Percentiles rank a stretch among this genome's conserved stretches.
phyloP scores from a whole-genome alignment of 2,329 filamentous ascomycete genomes.

The Aurifilum marmelostoma region DNA sequence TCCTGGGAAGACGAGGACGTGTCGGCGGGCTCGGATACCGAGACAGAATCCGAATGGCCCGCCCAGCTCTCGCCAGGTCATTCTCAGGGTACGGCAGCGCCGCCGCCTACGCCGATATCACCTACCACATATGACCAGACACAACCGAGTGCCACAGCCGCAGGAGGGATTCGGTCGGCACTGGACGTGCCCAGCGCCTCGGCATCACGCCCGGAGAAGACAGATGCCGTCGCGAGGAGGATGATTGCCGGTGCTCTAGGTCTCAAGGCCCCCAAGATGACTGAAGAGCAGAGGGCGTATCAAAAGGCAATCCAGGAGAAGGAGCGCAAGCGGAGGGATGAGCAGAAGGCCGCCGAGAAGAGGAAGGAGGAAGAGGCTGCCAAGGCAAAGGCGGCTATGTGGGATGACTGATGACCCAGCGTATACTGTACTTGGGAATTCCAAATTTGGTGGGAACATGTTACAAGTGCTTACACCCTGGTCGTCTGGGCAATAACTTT shows the following conservation, averaged over 20 bases:
- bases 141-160: conserved; percentile 17
- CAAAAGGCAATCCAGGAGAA: conserved; percentile 81
- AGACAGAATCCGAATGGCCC: conserved; percentile 36
- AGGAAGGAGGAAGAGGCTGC: conserved; percentile 67
- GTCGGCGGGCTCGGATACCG: conserved; percentile 47
- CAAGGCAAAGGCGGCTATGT: conserved; percentile 79
- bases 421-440: not conserved
- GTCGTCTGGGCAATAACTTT: not conserved
- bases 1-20: conserved; percentile 77
- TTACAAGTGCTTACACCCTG: not conserved
- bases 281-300: conserved; percentile 86
- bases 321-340: conserved; percentile 76
- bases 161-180: conserved; percentile 13
- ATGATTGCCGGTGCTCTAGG: conserved; percentile 91
- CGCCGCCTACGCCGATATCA: conserved; percentile 70
- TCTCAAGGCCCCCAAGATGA: conserved; percentile 76
- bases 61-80: conserved; percentile 30
- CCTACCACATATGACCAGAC: conserved; percentile 44
- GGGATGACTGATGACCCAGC: conserved; percentile 66
- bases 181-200: conserved; percentile 14
- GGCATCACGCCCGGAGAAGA: conserved; percentile 75
- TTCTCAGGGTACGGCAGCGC: conserved; percentile 46
- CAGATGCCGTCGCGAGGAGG: conserved; percentile 84
- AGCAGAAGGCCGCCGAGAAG: conserved; percentile 69
- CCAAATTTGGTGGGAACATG: not conserved